Conservation (phyloP, 106 monocot species). For the Xerophyta viscosa region DNA sequence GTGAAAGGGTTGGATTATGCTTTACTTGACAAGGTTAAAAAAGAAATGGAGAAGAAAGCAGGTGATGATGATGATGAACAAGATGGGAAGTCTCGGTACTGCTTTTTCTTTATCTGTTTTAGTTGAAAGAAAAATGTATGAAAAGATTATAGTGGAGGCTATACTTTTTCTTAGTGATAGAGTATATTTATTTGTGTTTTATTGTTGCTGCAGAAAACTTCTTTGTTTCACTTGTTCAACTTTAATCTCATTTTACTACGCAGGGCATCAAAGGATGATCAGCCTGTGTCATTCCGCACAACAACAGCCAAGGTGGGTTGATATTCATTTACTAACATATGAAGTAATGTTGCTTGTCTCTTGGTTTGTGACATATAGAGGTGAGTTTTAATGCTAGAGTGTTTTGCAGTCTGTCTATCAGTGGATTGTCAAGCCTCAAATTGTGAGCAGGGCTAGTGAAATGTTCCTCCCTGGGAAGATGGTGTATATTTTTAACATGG, state of each 20-base stretch:
- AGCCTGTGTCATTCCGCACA: constrained; percentile 74
- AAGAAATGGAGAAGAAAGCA: constrained; percentile 90
- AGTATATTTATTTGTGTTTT: too few species aligned
- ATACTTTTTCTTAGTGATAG: too few species aligned
- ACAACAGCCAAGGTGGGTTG: constrained; percentile 59
- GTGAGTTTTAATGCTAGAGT: neutral
- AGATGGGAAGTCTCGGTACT: constrained; percentile 64
- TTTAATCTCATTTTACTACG: neutral
- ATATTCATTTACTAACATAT: neutral
- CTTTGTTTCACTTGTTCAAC: neutral
- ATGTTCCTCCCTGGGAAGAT: constrained; percentile 96
- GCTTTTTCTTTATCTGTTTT: too few species aligned
- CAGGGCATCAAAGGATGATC: constrained; percentile 66
- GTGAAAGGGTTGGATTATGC: constrained; percentile 99
- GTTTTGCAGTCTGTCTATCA: constrained; percentile 78
- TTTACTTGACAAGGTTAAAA: constrained; percentile 87
- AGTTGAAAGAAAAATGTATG: too few species aligned
- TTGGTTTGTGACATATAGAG: neutral
- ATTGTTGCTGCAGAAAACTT: too few species aligned
- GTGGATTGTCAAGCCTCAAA: constrained; percentile 91
- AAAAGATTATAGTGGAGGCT: too few species aligned
- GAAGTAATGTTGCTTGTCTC: neutral
- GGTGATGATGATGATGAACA: constrained; percentile 73
- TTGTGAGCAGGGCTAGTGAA: constrained; percentile 64
- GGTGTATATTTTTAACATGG: constrained; percentile 93